Conservation (phyloP, 352 stramenopile species). For the Phytopythium montanum region DNA sequence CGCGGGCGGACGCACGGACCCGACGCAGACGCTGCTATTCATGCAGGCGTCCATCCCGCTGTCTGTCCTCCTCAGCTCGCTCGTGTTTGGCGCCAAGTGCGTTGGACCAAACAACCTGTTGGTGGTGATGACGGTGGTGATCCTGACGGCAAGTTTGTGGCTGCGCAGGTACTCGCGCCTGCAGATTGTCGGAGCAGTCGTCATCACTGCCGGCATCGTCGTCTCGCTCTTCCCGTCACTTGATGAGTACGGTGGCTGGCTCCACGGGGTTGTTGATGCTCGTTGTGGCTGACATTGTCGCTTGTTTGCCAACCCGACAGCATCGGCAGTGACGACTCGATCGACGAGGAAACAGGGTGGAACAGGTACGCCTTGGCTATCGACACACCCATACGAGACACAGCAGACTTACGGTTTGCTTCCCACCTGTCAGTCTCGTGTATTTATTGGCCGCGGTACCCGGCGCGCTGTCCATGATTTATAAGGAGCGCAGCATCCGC, state of each 20-base stretch:
- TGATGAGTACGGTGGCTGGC: constrained; percentile 42
- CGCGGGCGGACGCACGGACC: constrained; percentile 73
- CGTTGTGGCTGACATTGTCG: background rate
- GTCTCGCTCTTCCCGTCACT: constrained; percentile 74
- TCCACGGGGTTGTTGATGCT: background rate
- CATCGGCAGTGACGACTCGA: constrained; percentile 51
- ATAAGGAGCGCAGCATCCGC: constrained; percentile 80
- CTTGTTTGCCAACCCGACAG: constrained; percentile 21
- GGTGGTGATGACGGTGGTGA: background rate
- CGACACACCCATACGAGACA: background rate
- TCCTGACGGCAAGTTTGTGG: background rate
- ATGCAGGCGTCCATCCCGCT: constrained; percentile 82
- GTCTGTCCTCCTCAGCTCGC: constrained; percentile 52
- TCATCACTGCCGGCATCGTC: constrained; percentile 65
- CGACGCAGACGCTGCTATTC: constrained; percentile 81
- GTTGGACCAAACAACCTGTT: background rate
- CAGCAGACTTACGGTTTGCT: background rate
- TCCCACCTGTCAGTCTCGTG: constrained; percentile 38
- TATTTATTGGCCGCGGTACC: constrained; percentile 77
- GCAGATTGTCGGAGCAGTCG: constrained; percentile 67
- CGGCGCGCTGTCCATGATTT: constrained; percentile 79
- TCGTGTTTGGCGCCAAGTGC: constrained; percentile 56
- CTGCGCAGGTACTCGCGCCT: constrained; percentile 56
- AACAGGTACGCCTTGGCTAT: constrained; percentile 45
- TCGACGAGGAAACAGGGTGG: constrained; percentile 75